Conservation (phyloP, 2,329 filamentous ascomycete species). For the Coniosporium tulheliwenetii region DNA sequence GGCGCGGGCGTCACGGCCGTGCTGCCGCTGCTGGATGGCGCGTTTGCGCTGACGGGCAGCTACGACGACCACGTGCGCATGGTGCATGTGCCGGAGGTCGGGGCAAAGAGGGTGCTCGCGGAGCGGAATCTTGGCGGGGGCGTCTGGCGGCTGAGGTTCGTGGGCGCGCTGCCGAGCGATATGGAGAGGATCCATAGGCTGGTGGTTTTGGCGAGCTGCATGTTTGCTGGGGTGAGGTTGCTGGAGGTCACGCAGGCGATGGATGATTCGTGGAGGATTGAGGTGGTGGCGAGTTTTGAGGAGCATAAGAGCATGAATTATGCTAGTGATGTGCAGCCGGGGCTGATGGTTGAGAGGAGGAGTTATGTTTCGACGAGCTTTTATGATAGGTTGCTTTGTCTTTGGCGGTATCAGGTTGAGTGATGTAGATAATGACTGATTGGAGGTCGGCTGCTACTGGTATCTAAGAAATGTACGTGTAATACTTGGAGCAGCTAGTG, state of each 20-base stretch:
- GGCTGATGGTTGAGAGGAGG: slow-evolving; percentile 9
- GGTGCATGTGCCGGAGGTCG: slow-evolving; percentile 29
- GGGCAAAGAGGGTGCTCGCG: slow-evolving; percentile 31
- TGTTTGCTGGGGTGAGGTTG: slow-evolving; percentile 76
- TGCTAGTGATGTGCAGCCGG: slow-evolving; percentile 53
- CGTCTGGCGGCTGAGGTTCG: slow-evolving; percentile 69
- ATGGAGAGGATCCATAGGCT: slow-evolving; percentile 13
- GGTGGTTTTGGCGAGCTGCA: slow-evolving; percentile 70
- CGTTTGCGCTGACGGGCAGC: slow-evolving; percentile 66
- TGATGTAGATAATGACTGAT: no score
- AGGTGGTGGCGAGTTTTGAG: slow-evolving; percentile 56
- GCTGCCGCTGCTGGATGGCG: slow-evolving; percentile 42
- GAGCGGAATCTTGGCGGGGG: slow-evolving; percentile 58
- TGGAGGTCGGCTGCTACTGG: no score
- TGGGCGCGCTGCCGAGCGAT: slow-evolving; percentile 18
- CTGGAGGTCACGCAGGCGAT: slow-evolving; percentile 23
- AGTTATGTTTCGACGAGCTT: slow-evolving; percentile 59
- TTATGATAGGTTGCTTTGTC: slow-evolving; percentile 54
- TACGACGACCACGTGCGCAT: slow-evolving; percentile 79
- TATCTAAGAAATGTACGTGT: no score
- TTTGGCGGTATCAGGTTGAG: slow-evolving; percentile 33
- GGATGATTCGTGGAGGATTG: slow-evolving; percentile 42
- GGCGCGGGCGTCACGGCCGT: slow-evolving; percentile 81
- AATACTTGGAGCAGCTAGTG: no score
- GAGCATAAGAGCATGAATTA: slow-evolving; percentile 95